Evolutionary conservation across 768 basidiomycete genomes (phyloP), one percentile per base, ranked within the genome.

Genomic region (Holtermanniella nyarrowii): DNA sequence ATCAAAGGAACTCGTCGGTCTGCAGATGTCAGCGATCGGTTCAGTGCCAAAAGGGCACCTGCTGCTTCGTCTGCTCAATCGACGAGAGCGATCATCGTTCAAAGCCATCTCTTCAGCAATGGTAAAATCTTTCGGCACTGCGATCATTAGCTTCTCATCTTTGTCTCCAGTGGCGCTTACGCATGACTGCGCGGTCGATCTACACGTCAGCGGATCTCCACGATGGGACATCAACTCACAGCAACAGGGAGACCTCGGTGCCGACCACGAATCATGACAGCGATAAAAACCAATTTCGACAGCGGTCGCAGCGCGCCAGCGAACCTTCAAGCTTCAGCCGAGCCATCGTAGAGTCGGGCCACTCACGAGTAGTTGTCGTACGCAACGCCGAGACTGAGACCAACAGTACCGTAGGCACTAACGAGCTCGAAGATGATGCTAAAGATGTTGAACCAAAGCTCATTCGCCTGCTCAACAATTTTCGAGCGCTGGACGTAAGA

Each of bases 191-290:
- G 18, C 69, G 69, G 48, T 70, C 69, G 27, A 70, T 70, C 63
- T 65, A 50, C 25, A 25, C 18, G 7, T 40, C 2, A 44, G 41
- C n/a, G n/a, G n/a, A n/a, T 23, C 31, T 26, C 39, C 44, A 37
- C 41, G n/a, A 37, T 22, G 13, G 25, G 20, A 4, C 22, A n/a
- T 45, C 21, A 5, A 57, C 59, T 61, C 27, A 66, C 61, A 46
- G 69, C 68, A 4, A 66, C 65, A 11, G 70, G 69, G 16, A 72
- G 46, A 23, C 88, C 87, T 44, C 90, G 83, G 70, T 96, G 90
- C 12, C 88, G 80, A 5, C 90, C 89, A 52, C 95, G 85, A 55
- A 99, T 78, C 88, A 97, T 97, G 59, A 97, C 88, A 10, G 79
- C 69, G 63, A 82, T 83, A 23, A 96, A 60, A 51, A 97, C 81